phyloP scores from a whole-genome alignment of 148 eudicot species.

The Vaccinium macrocarpon region DNA sequence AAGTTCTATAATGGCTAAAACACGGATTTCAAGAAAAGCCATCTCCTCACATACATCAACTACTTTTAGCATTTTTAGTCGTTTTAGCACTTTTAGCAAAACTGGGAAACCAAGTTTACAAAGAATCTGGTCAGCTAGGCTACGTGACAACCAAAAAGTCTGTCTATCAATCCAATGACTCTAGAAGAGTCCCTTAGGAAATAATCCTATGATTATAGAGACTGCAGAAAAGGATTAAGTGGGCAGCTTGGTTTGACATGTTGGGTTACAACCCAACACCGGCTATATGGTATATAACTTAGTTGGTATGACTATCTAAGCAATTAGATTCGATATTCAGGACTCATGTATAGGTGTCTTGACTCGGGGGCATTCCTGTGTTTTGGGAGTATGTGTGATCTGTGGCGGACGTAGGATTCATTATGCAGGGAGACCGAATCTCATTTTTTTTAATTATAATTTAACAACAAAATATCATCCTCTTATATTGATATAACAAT shows the following conservation, averaged over 20 bases:
- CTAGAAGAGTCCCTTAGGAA: neutral
- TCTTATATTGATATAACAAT: too few relatives aligned
- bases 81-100: too few relatives aligned
- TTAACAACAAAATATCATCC: too few relatives aligned
- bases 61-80: too few relatives aligned
- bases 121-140: neutral
- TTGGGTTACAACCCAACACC: neutral
- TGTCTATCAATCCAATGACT: neutral
- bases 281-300: neutral
- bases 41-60: too few relatives aligned
- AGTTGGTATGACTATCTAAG: neutral
- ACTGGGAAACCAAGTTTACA: too few relatives aligned
- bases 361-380: neutral
- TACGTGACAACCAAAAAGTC: neutral
- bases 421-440: too few relatives aligned
- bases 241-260: neutral
- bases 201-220: neutral
- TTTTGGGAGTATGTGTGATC: neutral
- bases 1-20: too few relatives aligned
- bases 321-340: neutral
- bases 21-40: too few relatives aligned
- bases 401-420: too few relatives aligned
- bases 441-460: too few relatives aligned
- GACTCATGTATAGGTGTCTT: neutral
- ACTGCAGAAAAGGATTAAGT: neutral